phyloP scores from a whole-genome alignment of 2,329 filamentous ascomycete genomes.

The Colletotrichum shisoi region DNA sequence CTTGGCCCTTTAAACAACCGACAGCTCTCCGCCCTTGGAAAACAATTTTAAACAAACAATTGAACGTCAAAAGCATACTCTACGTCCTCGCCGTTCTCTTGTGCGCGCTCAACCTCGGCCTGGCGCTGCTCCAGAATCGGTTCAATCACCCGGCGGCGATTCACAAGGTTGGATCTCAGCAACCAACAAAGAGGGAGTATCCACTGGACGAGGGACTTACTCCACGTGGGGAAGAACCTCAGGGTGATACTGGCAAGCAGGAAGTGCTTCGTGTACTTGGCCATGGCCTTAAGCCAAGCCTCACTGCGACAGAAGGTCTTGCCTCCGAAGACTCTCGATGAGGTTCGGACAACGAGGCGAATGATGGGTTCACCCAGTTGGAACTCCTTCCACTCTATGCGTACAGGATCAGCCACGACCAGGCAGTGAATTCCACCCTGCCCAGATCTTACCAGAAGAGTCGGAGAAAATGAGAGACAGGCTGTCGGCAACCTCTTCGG shows the following conservation, averaged over 20 bases:
- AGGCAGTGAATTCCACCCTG: neutral
- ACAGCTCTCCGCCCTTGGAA: too few relatives aligned
- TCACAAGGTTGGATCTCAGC: neutral
- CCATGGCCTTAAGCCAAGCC: neutral
- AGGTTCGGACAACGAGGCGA: neutral
- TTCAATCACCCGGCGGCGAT: neutral
- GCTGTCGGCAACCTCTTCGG: neutral
- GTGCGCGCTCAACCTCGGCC: neutral
- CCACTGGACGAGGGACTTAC: neutral
- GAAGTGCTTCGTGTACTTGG: slow-evolving; percentile 9
- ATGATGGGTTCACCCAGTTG: neutral
- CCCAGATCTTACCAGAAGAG: neutral
- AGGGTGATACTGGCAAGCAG: neutral
- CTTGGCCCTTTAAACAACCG: too few relatives aligned
- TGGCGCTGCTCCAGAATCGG: neutral
- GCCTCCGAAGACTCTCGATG: neutral
- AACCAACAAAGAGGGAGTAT: neutral
- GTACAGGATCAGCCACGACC: neutral
- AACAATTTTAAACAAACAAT: too few relatives aligned
- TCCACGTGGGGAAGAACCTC: neutral
- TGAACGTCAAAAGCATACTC: neutral
- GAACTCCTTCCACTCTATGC: neutral
- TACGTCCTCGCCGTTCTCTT: neutral
- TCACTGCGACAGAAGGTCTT: neutral
- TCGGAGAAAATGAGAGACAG: neutral